Base-by-base conservation (phyloP, 164 flowering plant species). In the Amborella trichopoda region DNA sequence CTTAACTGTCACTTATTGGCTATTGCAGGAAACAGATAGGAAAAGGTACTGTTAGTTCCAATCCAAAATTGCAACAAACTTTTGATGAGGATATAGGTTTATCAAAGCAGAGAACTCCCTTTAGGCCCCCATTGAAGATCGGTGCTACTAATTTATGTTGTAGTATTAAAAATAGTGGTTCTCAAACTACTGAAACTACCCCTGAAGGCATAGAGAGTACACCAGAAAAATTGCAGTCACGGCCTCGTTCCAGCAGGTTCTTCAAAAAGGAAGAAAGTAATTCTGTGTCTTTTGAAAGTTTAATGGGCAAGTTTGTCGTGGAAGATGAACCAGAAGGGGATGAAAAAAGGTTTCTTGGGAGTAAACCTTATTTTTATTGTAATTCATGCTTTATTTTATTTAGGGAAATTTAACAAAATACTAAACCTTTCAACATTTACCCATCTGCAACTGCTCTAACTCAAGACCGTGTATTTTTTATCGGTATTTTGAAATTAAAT, bases 141-240 rank as follows among this genome's bases (percentile, higher is more conserved):
- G n/a, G n/a, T n/a, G n/a, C n/a, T n/a, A n/a, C n/a, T n/a, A n/a
- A n/a, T n/a, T n/a, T n/a, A n/a, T 37, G 10, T 14, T 16, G 14
- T 13, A 20, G 12, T 16, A 6, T 37, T 37, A 6, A 0, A 14
- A 4, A 4, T 20, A 20, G n/a, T 14, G n/a, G 40, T 16, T 6
- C 13, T 6, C 40, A 37, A 37, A 20, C 33, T 40, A 12, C 43
- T 30, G 12, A 83, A 81, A n/a, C 24, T 72, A 12, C n/a, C n/a
- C n/a, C n/a, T n/a, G 53, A 36, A 17, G 95, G 82, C 34, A 77
- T 68, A 30, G 96, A 91, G n/a, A 91, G 96, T 52, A 96, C 96
- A 41, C 94, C 94, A 34, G 96, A 84, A 64, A 91, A 91, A 67
- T 68, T 60, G 42, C 95, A 80, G 6, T 85, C 26, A 76, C 44